Conservation (phyloP, 2,329 filamentous ascomycete species). For the Pseudocercospora ulei region DNA sequence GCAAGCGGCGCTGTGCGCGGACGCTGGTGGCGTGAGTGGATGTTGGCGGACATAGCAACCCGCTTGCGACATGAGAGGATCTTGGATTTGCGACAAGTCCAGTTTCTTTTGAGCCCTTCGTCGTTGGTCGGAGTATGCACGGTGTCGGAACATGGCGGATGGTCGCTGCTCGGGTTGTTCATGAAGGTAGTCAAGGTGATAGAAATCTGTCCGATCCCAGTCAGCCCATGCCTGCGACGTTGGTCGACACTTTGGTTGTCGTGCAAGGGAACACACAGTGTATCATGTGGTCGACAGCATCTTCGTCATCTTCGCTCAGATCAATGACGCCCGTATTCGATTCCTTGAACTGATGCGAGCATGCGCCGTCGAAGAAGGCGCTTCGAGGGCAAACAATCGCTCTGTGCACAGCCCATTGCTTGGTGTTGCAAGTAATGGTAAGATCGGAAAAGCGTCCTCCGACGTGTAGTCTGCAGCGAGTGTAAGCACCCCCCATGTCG, state of each 20-base stretch:
- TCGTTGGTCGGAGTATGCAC: slow-evolving; percentile 26
- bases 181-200: slow-evolving; percentile 35
- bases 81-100: slow-evolving; percentile 32
- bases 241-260: not conserved
- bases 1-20: slow-evolving; percentile 14
- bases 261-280: slow-evolving; percentile 29
- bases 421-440: slow-evolving; percentile 40
- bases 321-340: slow-evolving; percentile 33
- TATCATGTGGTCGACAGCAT: slow-evolving; percentile 37
- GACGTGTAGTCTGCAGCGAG: slow-evolving; percentile 30
- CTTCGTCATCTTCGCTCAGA: slow-evolving; percentile 35
- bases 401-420: slow-evolving; percentile 42
- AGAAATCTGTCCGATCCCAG: slow-evolving; percentile 30
- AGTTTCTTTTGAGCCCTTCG: slow-evolving; percentile 29
- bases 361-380: slow-evolving; percentile 39
- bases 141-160: slow-evolving; percentile 31
- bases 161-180: slow-evolving; percentile 23
- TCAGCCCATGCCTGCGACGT: slow-evolving; percentile 2
- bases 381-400: slow-evolving; percentile 44
- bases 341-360: slow-evolving; percentile 33
- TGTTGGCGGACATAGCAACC: slow-evolving; percentile 24
- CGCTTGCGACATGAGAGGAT: slow-evolving; percentile 34
- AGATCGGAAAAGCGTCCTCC: slow-evolving; percentile 42
- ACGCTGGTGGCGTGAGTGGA: slow-evolving; percentile 22
- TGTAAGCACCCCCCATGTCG: slow-evolving; percentile 25